A percentile compares a stretch with the other conserved stretches of the same genome.
These are phyloP conservation scores for Austroboletus rostrupii DNA, from an alignment of 1,284 basidiomycete species.

Conservation along the genomic window DNA sequence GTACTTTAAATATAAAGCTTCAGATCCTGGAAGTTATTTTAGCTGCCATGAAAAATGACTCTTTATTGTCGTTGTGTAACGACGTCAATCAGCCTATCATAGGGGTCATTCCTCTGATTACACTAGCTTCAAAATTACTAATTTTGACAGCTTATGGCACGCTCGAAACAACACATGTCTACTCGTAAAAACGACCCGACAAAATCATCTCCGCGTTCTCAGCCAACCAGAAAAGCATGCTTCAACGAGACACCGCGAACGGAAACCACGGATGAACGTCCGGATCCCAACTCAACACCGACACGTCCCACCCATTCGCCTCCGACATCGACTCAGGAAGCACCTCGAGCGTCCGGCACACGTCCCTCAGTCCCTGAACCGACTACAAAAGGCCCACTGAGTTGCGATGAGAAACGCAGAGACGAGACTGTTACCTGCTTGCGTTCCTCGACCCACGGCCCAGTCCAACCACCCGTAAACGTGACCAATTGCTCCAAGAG, in stretches of 20 bases:
- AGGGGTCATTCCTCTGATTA: too few relatives aligned
- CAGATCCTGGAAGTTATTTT: too few relatives aligned
- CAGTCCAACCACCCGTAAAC: constrained; percentile 33
- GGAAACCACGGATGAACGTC: constrained; percentile 46
- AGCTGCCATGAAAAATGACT: too few relatives aligned
- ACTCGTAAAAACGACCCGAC: too few relatives aligned
- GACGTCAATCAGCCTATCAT: too few relatives aligned
- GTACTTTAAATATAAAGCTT: too few relatives aligned
- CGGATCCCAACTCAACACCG: constrained; percentile 39
- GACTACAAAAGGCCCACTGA: constrained; percentile 22
- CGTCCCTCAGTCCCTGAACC: constrained; percentile 22
- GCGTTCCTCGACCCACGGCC: constrained; percentile 37
- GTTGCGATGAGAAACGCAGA: not conserved
- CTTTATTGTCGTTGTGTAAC: too few relatives aligned
- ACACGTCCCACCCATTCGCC: constrained; percentile 27
- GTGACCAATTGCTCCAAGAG: constrained; percentile 34
- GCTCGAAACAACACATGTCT: too few relatives aligned
- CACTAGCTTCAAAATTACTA: too few relatives aligned
- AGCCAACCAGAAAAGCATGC: too few relatives aligned
- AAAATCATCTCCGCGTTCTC: too few relatives aligned
- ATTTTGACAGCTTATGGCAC: too few relatives aligned
- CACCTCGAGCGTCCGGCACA: constrained; percentile 28
- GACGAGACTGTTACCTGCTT: constrained; percentile 18
- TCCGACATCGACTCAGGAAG: constrained; percentile 30
- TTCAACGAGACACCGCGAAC: constrained; percentile 1